Conservation (phyloP, 352 stramenopile genomes). For the Phytophthora colocasiae region DNA sequence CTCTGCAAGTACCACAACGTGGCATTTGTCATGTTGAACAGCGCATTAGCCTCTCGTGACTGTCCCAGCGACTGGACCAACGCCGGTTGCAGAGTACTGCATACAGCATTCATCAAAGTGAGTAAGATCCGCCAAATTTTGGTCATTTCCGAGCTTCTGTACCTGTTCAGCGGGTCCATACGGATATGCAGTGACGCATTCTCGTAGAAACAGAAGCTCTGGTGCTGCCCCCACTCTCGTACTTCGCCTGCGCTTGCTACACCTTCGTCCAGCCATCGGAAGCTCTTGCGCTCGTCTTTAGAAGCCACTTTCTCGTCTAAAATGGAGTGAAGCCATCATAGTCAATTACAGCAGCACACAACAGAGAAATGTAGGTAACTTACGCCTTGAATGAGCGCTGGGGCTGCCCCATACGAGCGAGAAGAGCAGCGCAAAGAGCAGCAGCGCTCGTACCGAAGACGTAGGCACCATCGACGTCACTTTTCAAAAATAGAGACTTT, state of each 20-base stretch:
- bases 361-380: not conserved
- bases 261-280: slow-evolving; percentile 79
- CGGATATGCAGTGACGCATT: slow-evolving; percentile 79
- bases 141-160: not conserved
- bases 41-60: slow-evolving; percentile 57
- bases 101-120: slow-evolving; percentile 4
- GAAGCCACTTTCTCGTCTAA: slow-evolving; percentile 38
- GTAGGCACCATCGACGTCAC: slow-evolving; percentile 34
- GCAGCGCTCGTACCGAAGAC: slow-evolving; percentile 22
- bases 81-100: slow-evolving; percentile 67
- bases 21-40: slow-evolving; percentile 62
- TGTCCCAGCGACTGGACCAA: slow-evolving; percentile 73
- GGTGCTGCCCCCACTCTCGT: slow-evolving; percentile 62
- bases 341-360: not conserved
- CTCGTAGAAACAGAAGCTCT: slow-evolving; percentile 82
- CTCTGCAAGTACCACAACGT: slow-evolving; percentile 63
- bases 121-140: slow-evolving; percentile 17
- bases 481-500: no score
- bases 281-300: slow-evolving; percentile 32
- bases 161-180: slow-evolving; percentile 80
- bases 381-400: slow-evolving; percentile 10
- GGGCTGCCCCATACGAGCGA: not conserved
- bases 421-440: slow-evolving; percentile 24
- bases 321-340: slow-evolving; percentile 7
- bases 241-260: slow-evolving; percentile 30